Percentiles rank a stretch among this genome's conserved stretches.
Conservation (phyloP, 2,329 filamentous ascomycete genomes). For the Gliomastix tumulicola region DNA sequence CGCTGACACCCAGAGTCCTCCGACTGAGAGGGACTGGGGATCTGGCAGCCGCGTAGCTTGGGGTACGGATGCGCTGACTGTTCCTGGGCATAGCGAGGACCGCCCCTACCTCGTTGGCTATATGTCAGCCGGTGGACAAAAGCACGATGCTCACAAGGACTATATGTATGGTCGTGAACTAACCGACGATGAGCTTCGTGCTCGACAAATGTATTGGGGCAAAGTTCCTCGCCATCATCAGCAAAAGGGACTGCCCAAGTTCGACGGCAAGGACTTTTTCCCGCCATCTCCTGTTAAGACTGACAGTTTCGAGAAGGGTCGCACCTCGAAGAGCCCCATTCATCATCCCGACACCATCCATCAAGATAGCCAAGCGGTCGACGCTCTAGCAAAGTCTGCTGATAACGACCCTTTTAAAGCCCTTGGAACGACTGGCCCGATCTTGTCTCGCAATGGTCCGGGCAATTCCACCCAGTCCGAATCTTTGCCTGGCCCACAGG, state of each 20-base stretch:
- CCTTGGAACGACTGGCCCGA: constrained; percentile 8
- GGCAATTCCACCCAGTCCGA: constrained; percentile 25
- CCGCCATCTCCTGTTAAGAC: constrained; percentile 45
- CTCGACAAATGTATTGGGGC: constrained; percentile 55
- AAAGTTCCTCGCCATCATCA: constrained; percentile 42
- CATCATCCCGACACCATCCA: neutral
- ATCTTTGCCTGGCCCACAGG: constrained; percentile 13
- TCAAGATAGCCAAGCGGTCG: neutral
- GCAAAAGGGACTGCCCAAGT: constrained; percentile 49
- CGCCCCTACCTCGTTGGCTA: constrained; percentile 53
- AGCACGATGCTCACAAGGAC: constrained; percentile 51
- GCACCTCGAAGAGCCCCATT: neutral
- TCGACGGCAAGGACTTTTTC: constrained; percentile 60
- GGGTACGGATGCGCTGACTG: too few relatives aligned
- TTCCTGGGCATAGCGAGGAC: too few relatives aligned
- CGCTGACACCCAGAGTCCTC: too few relatives aligned
- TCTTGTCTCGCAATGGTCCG: constrained; percentile 11
- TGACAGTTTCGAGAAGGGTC: too few relatives aligned
- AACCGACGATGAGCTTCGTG: constrained; percentile 50
- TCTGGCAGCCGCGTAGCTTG: too few relatives aligned
- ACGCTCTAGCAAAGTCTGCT: neutral
- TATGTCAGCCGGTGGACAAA: constrained; percentile 49
- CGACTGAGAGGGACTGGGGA: too few relatives aligned
- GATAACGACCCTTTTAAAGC: constrained; percentile 13
- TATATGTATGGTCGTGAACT: constrained; percentile 50